phyloP scores from a whole-genome alignment of 257 asterid genomes.

The Paulownia fortunei region DNA sequence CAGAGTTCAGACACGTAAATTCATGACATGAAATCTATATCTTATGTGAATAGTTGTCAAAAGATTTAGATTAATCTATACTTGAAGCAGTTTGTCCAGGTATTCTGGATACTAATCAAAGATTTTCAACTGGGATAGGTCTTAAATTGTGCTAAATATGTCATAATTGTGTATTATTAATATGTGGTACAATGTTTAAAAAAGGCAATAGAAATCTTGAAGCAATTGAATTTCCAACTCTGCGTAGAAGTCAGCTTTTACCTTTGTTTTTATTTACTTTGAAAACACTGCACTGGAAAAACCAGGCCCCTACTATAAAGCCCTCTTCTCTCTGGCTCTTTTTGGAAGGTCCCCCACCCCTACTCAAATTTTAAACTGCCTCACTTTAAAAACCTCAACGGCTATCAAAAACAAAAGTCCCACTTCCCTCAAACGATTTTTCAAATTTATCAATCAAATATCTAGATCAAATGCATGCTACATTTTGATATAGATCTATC shows the following conservation, averaged over 20 bases:
- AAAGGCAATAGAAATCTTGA: neutral
- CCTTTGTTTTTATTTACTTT: neutral
- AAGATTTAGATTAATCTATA: too few species aligned
- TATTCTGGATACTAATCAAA: too few species aligned
- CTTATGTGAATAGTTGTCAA: too few species aligned
- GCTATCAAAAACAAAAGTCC: neutral
- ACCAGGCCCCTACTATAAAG: neutral
- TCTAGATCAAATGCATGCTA: too few species aligned
- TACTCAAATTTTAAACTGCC: conserved; percentile 6
- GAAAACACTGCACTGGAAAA: neutral
- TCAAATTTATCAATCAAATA: neutral
- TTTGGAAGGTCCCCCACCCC: neutral
- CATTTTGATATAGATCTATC: too few species aligned
- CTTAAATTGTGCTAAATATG: too few species aligned
- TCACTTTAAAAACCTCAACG: neutral
- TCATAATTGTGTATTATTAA: too few species aligned
- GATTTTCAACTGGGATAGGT: too few species aligned
- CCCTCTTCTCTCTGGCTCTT: neutral
- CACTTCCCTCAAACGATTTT: neutral
- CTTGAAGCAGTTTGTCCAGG: too few species aligned
- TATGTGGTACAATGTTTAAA: too few species aligned
- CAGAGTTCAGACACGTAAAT: neutral
- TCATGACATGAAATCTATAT: neutral
- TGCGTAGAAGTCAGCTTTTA: neutral
- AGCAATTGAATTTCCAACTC: neutral